phyloP scores from a whole-genome alignment of 1,284 basidiomycete species.

The Irpex sp. region DNA sequence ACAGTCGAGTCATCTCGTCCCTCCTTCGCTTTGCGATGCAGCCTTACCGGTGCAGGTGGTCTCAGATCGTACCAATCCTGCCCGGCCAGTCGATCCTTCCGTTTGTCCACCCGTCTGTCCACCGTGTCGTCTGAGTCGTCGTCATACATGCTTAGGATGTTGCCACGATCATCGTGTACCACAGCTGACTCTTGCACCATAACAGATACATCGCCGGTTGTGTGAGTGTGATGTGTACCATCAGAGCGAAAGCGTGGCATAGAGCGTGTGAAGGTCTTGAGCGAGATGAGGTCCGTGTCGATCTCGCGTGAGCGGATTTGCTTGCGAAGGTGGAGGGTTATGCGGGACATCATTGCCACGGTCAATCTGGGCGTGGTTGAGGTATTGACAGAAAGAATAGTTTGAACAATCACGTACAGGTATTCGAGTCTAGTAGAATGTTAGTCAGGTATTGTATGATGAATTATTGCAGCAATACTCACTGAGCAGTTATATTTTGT shows the following conservation, averaged over 20 bases:
- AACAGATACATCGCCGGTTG: slow-evolving; percentile 3
- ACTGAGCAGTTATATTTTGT: slow-evolving; percentile 53
- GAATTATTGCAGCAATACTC: slow-evolving; percentile 15
- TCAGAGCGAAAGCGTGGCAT: slow-evolving; percentile 5
- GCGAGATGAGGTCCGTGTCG: neutral
- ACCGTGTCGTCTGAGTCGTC: neutral
- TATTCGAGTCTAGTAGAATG: slow-evolving; percentile 36
- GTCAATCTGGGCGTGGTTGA: slow-evolving; percentile 7
- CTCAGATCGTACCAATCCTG: slow-evolving; percentile 7
- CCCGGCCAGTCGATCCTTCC: neutral
- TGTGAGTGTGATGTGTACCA: neutral
- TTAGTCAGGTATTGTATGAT: neutral
- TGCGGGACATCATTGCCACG: slow-evolving; percentile 17
- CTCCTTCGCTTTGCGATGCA: neutral
- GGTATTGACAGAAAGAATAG: neutral
- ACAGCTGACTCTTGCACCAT: slow-evolving; percentile 10
- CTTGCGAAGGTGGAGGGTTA: slow-evolving; percentile 16
- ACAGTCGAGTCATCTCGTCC: neutral
- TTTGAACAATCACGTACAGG: slow-evolving; percentile 30
- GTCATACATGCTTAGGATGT: neutral
- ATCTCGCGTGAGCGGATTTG: slow-evolving; percentile 8
- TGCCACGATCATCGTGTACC: slow-evolving; percentile 10
- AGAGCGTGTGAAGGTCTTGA: neutral
- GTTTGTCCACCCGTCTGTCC: neutral
- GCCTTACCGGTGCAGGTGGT: slow-evolving; percentile 2